Evolutionary conservation across 2,329 filamentous ascomycete genomes (phyloP), one percentile per base, ranked within the genome.

Genomic region (Chaetomium strumarium): DNA sequence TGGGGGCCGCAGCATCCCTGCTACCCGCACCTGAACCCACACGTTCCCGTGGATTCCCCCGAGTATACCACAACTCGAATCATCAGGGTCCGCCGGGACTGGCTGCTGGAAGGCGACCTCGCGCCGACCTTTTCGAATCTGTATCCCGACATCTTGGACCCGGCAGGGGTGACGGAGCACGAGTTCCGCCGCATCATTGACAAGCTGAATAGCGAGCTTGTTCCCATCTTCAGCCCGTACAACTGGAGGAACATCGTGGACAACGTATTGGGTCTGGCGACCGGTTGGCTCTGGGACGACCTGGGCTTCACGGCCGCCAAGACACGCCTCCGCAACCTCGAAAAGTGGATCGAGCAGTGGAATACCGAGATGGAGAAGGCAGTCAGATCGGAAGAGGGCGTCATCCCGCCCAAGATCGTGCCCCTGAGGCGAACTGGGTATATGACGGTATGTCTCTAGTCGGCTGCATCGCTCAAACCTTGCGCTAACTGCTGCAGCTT

Each of bases 1-100:
- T 99, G 93, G 93, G 92, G 93, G 0, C 90, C 91, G 13, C 83
- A 86, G 38, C 93, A 99, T 67, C 92, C 93, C 5, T 99, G 93
- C 68, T 97, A 85, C 66, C 93, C 93, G 45, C 93, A 97, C 65
- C 74, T 90, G 37, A 97, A 97, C 65, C 88, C 91, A 0, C 91
- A 99, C 68, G 92, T 96, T 6, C 84, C 91, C 0, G 66, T 88
- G 11, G 76, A 84, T 52, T 95, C 89, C 8, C 76, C 80, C 13
- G 83, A 95, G 59, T 89, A 89, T 64, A 70, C 77, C 42, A 83
- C 77, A 7, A 99, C 93, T 2, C 85, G 92, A 52, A 88, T 99
- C 58, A 96, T 99, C 63, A 85, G 93, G 14, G 86, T 99, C 57
- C 84, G 85, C 53, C 81, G 93, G 39, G 93, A 99, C 69, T 99